A percentile compares a stretch with the other conserved stretches of the same genome.
Evolutionary conservation across 2,329 filamentous ascomycete species (phyloP).

Genomic region (Botrytis byssoidea): DNA sequence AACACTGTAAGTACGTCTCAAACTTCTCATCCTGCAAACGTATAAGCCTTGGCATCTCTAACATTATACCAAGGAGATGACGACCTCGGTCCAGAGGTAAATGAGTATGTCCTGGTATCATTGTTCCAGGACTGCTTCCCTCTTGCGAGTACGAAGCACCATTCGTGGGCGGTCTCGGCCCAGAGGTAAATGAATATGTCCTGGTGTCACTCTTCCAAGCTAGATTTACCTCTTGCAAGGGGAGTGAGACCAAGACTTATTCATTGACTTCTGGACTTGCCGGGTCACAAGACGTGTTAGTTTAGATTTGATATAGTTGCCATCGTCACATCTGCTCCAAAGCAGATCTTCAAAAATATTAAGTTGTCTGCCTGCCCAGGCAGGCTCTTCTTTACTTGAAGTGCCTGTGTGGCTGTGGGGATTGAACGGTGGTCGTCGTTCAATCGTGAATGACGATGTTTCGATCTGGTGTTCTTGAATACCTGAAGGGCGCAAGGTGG

Average conservation of each 20-base stretch:
- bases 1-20: neutral
- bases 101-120: neutral
- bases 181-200: conserved; percentile 97
- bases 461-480: neutral
- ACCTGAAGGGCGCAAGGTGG: neutral
- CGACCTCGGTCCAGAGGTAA: neutral
- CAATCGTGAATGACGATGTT: neutral
- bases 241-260: neutral
- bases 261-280: neutral
- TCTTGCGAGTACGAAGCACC: neutral
- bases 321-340: neutral
- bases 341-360: neutral
- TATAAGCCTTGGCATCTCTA: neutral
- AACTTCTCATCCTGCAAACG: neutral
- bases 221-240: conserved; percentile 92
- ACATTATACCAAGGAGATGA: neutral
- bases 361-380: neutral
- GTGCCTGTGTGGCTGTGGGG: neutral
- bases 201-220: conserved; percentile 95
- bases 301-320: neutral
- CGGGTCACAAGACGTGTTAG: neutral
- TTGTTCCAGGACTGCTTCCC: neutral
- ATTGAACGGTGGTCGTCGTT: neutral
- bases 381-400: neutral
- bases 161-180: conserved; percentile 84